Percentiles rank a stretch among this genome's conserved stretches.
phyloP scores from a whole-genome alignment of 2,329 filamentous ascomycete genomes.

The Apiospora sp. region DNA sequence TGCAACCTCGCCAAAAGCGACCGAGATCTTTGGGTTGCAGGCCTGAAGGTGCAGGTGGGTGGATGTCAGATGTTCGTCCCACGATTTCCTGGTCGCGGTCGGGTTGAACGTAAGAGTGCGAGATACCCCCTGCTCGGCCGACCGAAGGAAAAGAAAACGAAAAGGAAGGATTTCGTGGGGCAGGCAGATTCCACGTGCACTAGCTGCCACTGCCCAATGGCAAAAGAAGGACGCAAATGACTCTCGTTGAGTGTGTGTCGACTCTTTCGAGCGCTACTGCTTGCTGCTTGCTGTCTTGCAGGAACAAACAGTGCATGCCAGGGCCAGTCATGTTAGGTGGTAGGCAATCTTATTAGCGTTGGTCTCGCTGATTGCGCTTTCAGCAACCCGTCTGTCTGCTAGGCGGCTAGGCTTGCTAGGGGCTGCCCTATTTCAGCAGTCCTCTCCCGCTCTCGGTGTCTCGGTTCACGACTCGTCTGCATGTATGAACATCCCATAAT shows the following conservation, averaged over 20 bases:
- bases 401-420: slow-evolving; percentile 8
- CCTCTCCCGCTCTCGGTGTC: background rate
- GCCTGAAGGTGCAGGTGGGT: slow-evolving; percentile 5
- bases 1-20: slow-evolving; percentile 12
- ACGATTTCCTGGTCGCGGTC: background rate
- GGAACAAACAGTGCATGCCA: background rate
- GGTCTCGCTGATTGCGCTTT: background rate
- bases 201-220: background rate
- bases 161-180: background rate
- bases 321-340: background rate
- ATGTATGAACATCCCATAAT: slow-evolving; percentile 2
- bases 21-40: slow-evolving; percentile 10
- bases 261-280: background rate
- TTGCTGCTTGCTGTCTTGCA: background rate
- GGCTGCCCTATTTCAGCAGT: slow-evolving; percentile 11
- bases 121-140: background rate
- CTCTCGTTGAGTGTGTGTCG: background rate
- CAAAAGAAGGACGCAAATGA: background rate
- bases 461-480: slow-evolving; percentile 19
- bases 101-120: background rate
- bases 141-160: background rate
- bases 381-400: background rate
- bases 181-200: slow-evolving; percentile 3
- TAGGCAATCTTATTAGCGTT: slow-evolving; percentile 20
- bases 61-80: slow-evolving; percentile 14